Evolutionary conservation across 2,329 filamentous ascomycete genomes (phyloP).

Genomic region (Sphaceloma murrayae): DNA sequence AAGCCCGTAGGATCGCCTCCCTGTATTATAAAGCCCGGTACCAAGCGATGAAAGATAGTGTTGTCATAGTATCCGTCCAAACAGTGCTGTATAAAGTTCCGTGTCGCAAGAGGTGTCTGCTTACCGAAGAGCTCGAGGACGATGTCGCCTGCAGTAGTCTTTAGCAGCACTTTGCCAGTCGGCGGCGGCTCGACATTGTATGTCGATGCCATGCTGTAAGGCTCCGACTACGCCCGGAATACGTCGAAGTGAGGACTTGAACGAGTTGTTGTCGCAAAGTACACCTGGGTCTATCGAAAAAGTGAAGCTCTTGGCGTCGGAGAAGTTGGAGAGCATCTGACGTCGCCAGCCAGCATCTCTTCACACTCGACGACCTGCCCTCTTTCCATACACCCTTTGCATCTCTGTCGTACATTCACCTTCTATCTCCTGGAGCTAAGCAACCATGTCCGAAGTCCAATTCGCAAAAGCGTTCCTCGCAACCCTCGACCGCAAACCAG

Average conservation of each 20-base stretch:
- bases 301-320: slow-evolving; percentile 14
- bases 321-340: slow-evolving; percentile 12
- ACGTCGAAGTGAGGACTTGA: slow-evolving; percentile 7
- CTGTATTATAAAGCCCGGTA: slow-evolving; percentile 86
- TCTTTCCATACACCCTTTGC: background rate
- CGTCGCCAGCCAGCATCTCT: slow-evolving; percentile 8
- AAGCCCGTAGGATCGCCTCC: slow-evolving; percentile 92
- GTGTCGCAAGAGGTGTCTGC: slow-evolving; percentile 80
- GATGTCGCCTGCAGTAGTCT: slow-evolving; percentile 83
- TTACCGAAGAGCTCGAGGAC: slow-evolving; percentile 90
- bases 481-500: slow-evolving; percentile 64
- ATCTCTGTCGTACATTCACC: background rate
- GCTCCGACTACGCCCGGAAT: no score
- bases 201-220: slow-evolving; percentile 82
- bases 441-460: slow-evolving; percentile 49
- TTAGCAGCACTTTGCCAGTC: slow-evolving; percentile 80
- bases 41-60: slow-evolving; percentile 87
- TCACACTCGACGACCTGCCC: no score
- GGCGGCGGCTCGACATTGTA: slow-evolving; percentile 95
- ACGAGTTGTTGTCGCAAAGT: no score
- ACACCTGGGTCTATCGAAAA: slow-evolving; percentile 10
- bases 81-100: slow-evolving; percentile 92
- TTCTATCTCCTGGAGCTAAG: background rate
- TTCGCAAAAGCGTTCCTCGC: slow-evolving; percentile 80
- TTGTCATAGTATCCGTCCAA: slow-evolving; percentile 92